Evolutionary conservation across 257 asterid species (phyloP), one percentile per base, ranked within the genome.

Genomic region (Phtheirospermum japonicum): DNA sequence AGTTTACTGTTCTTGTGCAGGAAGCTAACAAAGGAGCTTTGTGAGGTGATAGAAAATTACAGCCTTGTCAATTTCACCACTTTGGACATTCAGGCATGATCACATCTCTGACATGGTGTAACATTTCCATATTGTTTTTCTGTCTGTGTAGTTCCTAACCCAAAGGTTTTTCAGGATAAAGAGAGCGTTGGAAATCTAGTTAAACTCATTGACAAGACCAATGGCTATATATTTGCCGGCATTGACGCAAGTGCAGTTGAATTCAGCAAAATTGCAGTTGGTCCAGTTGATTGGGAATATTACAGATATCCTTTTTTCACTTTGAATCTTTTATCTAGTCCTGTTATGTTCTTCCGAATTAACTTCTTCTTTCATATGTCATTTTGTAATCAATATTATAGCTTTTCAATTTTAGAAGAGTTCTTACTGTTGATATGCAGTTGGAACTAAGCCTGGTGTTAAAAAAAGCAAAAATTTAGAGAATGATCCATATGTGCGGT

Each of bases 121-220:
- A 34, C 23, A 1, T 23, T 11, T 72, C 69, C 64, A 9, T 59
- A 39, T 31, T 67, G 57, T 31, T 73, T 43, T 68, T 26, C n/a
- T 43, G 48, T 60, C 33, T 1, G n/a, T 30, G 54, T 12, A 17
- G 45, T 68, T 66, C 71, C 69, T 51, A 57, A 4, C 57, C 63
- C 46, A 11, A 16, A 36, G 46, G 19, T 65, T 67, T 61, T 80
- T 68, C 84, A 92, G 99, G 99, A 89, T 68, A 93, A 89, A 76
- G 96, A 75, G 75, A 89, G 99, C 10, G 99, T 93, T 30, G 99
- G 96, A 28, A 87, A 79, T 72, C 91, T 93, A 30, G 96, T 93
- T 58, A 87, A 85, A 75, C 67, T 83, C 76, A 85, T 93, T 61
- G 99, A 89, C 90, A 89, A 93, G 86, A 82, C 72, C 81, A 93